Percentiles rank a stretch among this genome's conserved stretches.
Conservation (phyloP, 164 flowering plant species). For the Kalanchoe fedtschenkoi region DNA sequence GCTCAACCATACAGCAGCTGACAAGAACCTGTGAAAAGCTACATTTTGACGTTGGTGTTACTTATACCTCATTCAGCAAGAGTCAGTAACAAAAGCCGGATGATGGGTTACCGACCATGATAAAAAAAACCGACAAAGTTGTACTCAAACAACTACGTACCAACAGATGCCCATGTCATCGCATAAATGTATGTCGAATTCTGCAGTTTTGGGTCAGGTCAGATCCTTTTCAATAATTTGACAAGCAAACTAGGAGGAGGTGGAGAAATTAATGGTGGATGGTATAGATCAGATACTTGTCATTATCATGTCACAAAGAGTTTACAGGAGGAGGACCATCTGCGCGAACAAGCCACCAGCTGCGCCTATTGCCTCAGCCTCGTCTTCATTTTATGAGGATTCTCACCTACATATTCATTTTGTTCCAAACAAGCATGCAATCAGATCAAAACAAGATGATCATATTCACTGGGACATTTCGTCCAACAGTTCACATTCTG, state of each 20-base stretch:
- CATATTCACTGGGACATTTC: conserved; percentile 1
- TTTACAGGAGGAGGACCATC: not conserved
- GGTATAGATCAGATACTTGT: too few species aligned
- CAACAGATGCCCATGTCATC: too few species aligned
- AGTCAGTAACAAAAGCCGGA: too few species aligned
- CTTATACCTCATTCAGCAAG: too few species aligned
- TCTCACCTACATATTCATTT: conserved; percentile 30
- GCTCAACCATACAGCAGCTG: too few species aligned
- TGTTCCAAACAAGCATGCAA: not conserved
- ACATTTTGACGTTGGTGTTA: too few species aligned
- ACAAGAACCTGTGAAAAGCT: too few species aligned
- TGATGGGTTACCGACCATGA: too few species aligned
- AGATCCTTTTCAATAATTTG: not conserved
- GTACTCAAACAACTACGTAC: too few species aligned
- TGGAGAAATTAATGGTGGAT: not conserved
- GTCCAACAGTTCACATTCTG: not conserved
- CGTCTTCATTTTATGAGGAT: conserved; percentile 55
- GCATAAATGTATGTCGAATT: not conserved
- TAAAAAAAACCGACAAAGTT: too few species aligned
- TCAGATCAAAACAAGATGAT: not conserved
- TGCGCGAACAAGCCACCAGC: conserved; percentile 49
- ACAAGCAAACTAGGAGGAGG: not conserved
- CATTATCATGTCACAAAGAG: not conserved
- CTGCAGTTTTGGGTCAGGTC: not conserved
- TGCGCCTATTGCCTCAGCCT: conserved; percentile 75